Base-by-base conservation (phyloP, 352 stramenopile genomes). In the Salisapilia sapeloensis region DNA sequence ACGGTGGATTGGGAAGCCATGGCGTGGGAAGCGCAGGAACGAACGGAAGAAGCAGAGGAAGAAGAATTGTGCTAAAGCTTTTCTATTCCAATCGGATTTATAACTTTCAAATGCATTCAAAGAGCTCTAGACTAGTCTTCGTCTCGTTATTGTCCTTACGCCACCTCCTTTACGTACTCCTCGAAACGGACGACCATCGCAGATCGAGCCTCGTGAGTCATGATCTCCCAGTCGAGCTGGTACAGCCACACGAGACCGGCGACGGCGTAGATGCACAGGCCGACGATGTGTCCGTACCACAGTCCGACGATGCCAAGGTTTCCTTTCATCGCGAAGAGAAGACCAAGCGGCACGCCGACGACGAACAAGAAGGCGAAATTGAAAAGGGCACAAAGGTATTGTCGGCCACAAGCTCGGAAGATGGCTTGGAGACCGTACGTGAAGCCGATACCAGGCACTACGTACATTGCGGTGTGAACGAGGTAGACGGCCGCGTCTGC, bases 1-100 rank as follows among this genome's bases (percentile, higher is more conserved):
- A 44, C 49, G 35, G 76, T 65, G 16, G 61, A 92, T 41, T 93
- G 79, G 79, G 28, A 48, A 1, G 42, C 60, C 24, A 53, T 93
- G 46, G 64, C 74, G 1, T 48, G 58, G 19, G 55, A 77, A 16
- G 67, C 67, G 4, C 45, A 74, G 36, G 48, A 71, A 42, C 60
- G 66, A 22, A 79, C 63, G 21, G 49, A 46, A 9, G 56, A 69
- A 14, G 48, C 56, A 2, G 24, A 35, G 11, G 53, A 63, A 18
- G n/a, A n/a, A n/a, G n/a, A n/a, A n/a, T n/a, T n/a, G n/a, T n/a
- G n/a, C n/a, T n/a, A n/a, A n/a, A n/a, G n/a, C n/a, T n/a, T n/a
- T n/a, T n/a, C n/a, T n/a, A n/a, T n/a, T n/a, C n/a, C n/a, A n/a
- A n/a, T n/a, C n/a, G n/a, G n/a, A n/a, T n/a, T n/a, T n/a, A n/a